Percentiles rank a stretch among this genome's conserved stretches.
Evolutionary conservation across 1,139 yeast species (phyloP).

Genomic region (Yamadazyma buinensis): DNA sequence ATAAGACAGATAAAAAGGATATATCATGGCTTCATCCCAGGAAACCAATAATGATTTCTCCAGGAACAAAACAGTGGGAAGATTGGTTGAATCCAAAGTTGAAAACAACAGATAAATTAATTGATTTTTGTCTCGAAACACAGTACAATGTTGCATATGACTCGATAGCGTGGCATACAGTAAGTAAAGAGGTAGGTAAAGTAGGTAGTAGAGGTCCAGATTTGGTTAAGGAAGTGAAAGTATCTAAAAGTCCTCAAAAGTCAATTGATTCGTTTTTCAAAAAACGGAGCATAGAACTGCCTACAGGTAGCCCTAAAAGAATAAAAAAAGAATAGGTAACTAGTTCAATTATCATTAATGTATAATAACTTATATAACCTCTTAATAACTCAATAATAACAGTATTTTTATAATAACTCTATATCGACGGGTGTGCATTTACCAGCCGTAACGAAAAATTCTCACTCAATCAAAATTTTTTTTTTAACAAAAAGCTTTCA

Average conservation of each 20-base stretch:
- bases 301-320: constrained; percentile 4
- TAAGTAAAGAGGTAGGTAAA: constrained; percentile 64
- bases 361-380: no score
- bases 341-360: no score
- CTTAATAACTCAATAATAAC: no score
- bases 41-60: constrained; percentile 69
- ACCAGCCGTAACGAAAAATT: no score
- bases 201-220: constrained; percentile 46
- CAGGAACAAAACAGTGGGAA: constrained; percentile 53
- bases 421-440: no score
- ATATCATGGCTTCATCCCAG: constrained; percentile 70
- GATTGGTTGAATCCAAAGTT: constrained; percentile 57
- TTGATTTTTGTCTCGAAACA: constrained; percentile 36
- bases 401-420: no score
- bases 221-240: constrained; percentile 29
- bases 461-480: constrained; percentile 2
- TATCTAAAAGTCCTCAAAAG: constrained; percentile 18
- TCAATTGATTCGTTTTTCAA: constrained; percentile 29
- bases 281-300: constrained; percentile 3
- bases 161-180: constrained; percentile 50
- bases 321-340: constrained; percentile 4
- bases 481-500: no score
- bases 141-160: constrained; percentile 38
- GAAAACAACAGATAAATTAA: constrained; percentile 32
- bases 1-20: constrained; percentile 35